Evolutionary conservation across 2,329 filamentous ascomycete species (phyloP), one percentile per base, ranked within the genome.

Genomic region (Arthrobotrys sinensis): DNA sequence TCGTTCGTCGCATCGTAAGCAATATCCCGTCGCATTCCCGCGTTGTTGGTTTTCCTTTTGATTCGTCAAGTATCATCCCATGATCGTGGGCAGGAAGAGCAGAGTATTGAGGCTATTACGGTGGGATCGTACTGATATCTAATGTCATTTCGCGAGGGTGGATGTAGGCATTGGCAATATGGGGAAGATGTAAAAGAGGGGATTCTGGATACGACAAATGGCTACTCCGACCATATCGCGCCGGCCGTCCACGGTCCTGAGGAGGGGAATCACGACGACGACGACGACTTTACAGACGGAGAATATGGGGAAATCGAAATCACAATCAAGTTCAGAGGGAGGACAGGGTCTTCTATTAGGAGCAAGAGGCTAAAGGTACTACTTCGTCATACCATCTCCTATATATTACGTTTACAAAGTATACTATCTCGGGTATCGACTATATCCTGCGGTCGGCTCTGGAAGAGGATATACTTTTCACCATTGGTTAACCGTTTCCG

Each of bases 1-100:
- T 55, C 71, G 19, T 76, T 76, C 72, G 72, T 76, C 40, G 43
- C 72, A 36, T 55, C 72, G 72, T 76, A 76, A 76, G 72, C 65
- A 48, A 36, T 46, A 60, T 60, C 43, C 36, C 46, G 43, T 57
- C 45, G 43, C 50, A 52, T 46, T 48, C 21, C 57, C 63, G 57
- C 46, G 48, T 46, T 46, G 36, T 55, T 65, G 46, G 19, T 52
- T 65, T 64, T 21, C 34, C 40, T 45, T 64, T 72, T 72, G 55
- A 63, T 72, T 52, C 45, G 50, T 43, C 55, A 19, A n/a, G 21
- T 16, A 36, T 34, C 19, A 32, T 63, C 10, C 34, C 11, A 38
- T 21, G 7, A 38, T 11, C 45, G 21, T 6, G 34, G 4, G 14
- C 16, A 46, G 28, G 38, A 14, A 32, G 43, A 21, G 46, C 10